Evolutionary conservation across 257 asterid genomes (phyloP).

Genomic region (Penstemon eatonii): DNA sequence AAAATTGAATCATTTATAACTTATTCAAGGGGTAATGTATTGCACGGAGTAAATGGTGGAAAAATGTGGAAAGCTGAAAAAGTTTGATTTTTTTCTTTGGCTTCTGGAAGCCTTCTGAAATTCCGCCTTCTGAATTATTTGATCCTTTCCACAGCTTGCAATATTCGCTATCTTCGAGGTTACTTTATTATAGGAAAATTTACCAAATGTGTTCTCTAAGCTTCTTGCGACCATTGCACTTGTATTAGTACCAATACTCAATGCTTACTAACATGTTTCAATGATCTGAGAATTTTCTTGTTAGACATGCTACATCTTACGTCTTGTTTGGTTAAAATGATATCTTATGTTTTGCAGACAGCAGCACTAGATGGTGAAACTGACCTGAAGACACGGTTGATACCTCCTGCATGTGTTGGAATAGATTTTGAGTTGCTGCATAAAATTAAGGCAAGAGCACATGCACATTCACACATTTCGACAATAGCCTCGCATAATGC

Average conservation of each 20-base stretch:
- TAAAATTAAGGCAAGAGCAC: slow-evolving; percentile 73
- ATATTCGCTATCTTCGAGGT: slow-evolving; percentile 6
- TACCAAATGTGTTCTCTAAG: slow-evolving; percentile 10
- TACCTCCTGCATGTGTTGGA: slow-evolving; percentile 96
- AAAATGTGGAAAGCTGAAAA: slow-evolving; percentile 19
- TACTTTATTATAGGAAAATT: background rate
- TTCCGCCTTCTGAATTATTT: background rate
- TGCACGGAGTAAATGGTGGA: background rate
- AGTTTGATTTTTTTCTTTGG: slow-evolving; percentile 18
- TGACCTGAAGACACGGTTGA: slow-evolving; percentile 87
- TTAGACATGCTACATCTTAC: slow-evolving; percentile 15
- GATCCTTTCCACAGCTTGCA: background rate
- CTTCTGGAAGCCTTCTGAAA: slow-evolving; percentile 5
- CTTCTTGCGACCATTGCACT: background rate
- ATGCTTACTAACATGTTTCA: slow-evolving; percentile 10
- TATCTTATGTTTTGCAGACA: slow-evolving; percentile 52
- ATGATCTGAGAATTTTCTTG: background rate
- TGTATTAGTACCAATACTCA: background rate
- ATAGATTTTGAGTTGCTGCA: slow-evolving; percentile 88
- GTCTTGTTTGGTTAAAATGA: slow-evolving; percentile 21
- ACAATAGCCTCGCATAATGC: slow-evolving; percentile 18
- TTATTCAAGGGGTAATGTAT: slow-evolving; percentile 21
- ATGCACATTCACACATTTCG: slow-evolving; percentile 6
- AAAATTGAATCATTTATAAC: slow-evolving; percentile 1
- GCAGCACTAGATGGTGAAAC: slow-evolving; percentile 99